These are phyloP conservation scores for Zychaea mexicana DNA, from an alignment of 371 early-diverging fungal species.

Conservation along the genomic window DNA sequence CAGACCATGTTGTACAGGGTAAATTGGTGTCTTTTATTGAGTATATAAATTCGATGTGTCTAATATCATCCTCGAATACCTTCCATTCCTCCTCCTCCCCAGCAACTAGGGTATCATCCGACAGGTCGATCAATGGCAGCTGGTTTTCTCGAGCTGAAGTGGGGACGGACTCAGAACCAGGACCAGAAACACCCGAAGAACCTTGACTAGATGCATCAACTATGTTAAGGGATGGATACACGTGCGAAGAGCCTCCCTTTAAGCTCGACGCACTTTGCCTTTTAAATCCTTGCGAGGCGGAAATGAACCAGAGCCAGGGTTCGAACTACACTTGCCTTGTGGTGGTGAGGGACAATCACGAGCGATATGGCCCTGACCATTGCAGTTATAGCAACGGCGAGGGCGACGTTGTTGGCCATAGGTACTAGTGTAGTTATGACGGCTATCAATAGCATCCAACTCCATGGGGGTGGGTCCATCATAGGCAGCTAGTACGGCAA, in stretches of 20 bases:
- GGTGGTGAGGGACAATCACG: neutral
- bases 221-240: constrained; percentile 1
- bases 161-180: neutral
- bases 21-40: constrained; percentile 4
- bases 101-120: neutral
- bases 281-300: neutral
- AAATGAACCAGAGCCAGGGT: no score
- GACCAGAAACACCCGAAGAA: neutral
- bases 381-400: constrained; percentile 8
- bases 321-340: no score
- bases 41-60: neutral
- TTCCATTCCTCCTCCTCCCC: neutral
- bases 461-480: constrained; percentile 6
- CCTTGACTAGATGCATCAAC: neutral
- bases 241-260: constrained; percentile 3
- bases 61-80: neutral
- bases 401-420: neutral
- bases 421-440: neutral
- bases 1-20: constrained; percentile 1
- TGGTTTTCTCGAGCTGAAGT: neutral
- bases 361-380: constrained; percentile 2
- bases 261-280: constrained; percentile 3
- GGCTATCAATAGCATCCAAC: neutral
- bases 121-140: neutral
- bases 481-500: neutral